Evolutionary conservation across 169 alveolate species (phyloP).

Genomic region (Plasmodium reichenowi): DNA sequence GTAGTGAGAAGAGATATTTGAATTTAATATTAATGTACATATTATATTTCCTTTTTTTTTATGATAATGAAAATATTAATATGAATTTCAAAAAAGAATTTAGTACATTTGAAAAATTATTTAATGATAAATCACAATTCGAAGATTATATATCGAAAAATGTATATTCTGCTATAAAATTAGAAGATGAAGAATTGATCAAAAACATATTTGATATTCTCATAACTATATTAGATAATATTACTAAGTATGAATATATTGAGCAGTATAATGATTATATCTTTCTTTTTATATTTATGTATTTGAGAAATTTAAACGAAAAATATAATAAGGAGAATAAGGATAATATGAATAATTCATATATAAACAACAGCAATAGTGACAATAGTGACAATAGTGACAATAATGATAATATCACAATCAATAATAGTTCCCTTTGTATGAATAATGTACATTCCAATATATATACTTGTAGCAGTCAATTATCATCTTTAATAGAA

Average conservation of each 20-base stretch:
- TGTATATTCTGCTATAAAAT: constrained; percentile 13
- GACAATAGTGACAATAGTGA: background rate
- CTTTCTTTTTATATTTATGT: constrained; percentile 31
- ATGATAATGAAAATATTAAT: constrained; percentile 1
- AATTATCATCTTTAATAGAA: constrained; percentile 40
- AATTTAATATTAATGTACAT: constrained; percentile 17
- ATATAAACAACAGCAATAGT: background rate
- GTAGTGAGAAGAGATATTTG: constrained; percentile 4
- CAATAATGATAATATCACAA: background rate
- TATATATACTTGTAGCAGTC: too few species aligned
- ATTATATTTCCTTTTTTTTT: constrained; percentile 32
- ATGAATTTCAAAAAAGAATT: constrained; percentile 18
- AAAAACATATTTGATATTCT: constrained; percentile 16
- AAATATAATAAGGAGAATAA: background rate
- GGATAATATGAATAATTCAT: too few species aligned
- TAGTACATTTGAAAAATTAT: constrained; percentile 3
- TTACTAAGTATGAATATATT: constrained; percentile 1
- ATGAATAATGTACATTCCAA: too few species aligned
- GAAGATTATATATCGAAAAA: constrained; percentile 11
- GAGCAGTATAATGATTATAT: constrained; percentile 33
- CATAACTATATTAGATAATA: constrained; percentile 22
- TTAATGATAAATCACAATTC: constrained; percentile 39
- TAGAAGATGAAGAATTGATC: constrained; percentile 37
- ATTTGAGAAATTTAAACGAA: constrained; percentile 9
- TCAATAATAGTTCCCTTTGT: background rate